These are phyloP conservation scores for Blastobotrys petasosporus DNA, from an alignment of 1,139 yeast species.

Conservation along the genomic window DNA sequence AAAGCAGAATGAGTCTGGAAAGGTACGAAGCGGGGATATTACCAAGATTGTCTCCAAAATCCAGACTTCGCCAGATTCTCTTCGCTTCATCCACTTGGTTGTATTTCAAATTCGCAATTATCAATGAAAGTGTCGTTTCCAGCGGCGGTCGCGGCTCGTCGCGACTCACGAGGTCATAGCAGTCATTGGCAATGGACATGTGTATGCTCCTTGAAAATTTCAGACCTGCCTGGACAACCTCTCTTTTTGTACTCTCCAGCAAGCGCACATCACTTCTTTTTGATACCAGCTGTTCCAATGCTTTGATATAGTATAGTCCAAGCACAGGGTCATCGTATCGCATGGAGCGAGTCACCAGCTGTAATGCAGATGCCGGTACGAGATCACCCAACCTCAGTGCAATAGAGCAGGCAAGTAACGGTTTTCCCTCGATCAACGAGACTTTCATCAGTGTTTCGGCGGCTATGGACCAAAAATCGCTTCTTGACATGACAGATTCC, in stretches of 20 bases:
- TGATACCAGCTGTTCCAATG: constrained; percentile 3
- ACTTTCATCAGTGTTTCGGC: constrained; percentile 3
- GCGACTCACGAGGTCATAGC: constrained; percentile 14
- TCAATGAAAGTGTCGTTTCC: background rate
- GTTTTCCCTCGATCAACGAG: constrained; percentile 10
- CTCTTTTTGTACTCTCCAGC: constrained; percentile 12
- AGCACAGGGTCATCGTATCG: background rate
- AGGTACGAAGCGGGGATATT: constrained; percentile 16
- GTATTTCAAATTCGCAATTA: background rate
- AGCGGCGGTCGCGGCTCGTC: constrained; percentile 1
- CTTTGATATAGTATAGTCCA: constrained; percentile 7
- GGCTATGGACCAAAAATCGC: background rate
- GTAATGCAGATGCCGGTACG: background rate
- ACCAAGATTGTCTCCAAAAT: constrained; percentile 7
- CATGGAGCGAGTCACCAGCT: background rate
- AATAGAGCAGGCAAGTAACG: constrained; percentile 9
- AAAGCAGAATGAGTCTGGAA: constrained; percentile 20
- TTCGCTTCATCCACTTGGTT: constrained; percentile 13
- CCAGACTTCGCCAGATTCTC: constrained; percentile 16
- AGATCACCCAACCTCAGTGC: background rate
- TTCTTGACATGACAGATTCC: background rate
- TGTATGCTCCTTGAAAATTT: constrained; percentile 13
- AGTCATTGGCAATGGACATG: constrained; percentile 24
- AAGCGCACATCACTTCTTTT: background rate
- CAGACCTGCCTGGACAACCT: constrained; percentile 16